phyloP scores from a whole-genome alignment of 148 eudicot species.

The Cornus suecica region DNA sequence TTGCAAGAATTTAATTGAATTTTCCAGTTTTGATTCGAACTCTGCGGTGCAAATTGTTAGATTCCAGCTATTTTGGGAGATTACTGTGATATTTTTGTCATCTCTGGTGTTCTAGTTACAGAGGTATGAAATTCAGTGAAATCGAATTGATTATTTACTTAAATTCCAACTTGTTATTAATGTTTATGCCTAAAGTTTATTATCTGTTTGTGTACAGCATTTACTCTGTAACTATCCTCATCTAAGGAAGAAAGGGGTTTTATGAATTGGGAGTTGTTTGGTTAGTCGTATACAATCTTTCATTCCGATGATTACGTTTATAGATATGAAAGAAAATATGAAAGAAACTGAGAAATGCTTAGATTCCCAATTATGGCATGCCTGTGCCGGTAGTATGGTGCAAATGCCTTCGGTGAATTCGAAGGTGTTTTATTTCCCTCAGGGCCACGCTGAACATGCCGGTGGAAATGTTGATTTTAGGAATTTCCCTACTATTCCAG shows the following conservation, averaged over 20 bases:
- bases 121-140: not conserved
- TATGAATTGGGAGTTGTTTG: slow-evolving; percentile 4
- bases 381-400: slow-evolving; percentile 97
- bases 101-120: not conserved
- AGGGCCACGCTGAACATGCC: slow-evolving; percentile 89
- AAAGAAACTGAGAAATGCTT: slow-evolving; percentile 60
- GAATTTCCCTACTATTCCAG: slow-evolving; percentile 49
- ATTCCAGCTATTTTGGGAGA: not conserved
- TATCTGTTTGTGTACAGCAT: slow-evolving; percentile 8
- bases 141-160: not conserved
- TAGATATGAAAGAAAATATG: slow-evolving; percentile 67
- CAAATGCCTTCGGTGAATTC: slow-evolving; percentile 77
- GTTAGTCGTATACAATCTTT: not conserved
- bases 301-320: slow-evolving; percentile 54
- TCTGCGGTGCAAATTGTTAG: not conserved
- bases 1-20: not conserved
- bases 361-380: slow-evolving; percentile 98
- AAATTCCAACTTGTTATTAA: not conserved
- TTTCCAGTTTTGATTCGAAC: not conserved
- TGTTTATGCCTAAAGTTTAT: not conserved
- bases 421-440: slow-evolving; percentile 72
- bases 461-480: slow-evolving; percentile 57
- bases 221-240: not conserved
- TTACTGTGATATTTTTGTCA: not conserved
- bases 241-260: not conserved